phyloP scores from a whole-genome alignment of 441 rosid species.

The Brassica hybrid region DNA sequence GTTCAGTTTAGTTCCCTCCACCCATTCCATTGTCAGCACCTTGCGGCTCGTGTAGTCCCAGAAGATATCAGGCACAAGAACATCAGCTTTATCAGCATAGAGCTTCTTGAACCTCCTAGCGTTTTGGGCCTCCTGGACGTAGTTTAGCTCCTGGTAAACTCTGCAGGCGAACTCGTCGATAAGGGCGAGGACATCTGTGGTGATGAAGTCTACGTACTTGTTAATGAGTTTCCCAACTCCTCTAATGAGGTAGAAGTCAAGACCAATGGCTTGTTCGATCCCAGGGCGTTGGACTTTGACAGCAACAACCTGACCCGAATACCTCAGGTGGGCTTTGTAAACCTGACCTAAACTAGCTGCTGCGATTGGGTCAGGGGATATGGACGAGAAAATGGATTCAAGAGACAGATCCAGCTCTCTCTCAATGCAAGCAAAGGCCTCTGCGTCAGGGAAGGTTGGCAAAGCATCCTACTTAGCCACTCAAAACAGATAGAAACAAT shows the following conservation, averaged over 20 bases:
- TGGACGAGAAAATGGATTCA: constrained; percentile 68
- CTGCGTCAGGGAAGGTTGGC: constrained; percentile 93
- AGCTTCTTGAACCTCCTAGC: constrained; percentile 87
- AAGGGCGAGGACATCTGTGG: constrained; percentile 77
- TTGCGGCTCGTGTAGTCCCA: constrained; percentile 93
- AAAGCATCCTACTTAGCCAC: constrained; percentile 69
- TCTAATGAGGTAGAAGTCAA: constrained; percentile 88
- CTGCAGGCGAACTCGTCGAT: constrained; percentile 85
- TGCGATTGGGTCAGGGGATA: constrained; percentile 86
- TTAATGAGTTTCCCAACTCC: constrained; percentile 71
- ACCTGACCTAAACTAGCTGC: constrained; percentile 99
- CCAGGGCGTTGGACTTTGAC: constrained; percentile 94
- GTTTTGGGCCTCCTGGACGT: constrained; percentile 96
- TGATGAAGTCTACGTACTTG: constrained; percentile 70
- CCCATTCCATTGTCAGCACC: constrained; percentile 98
- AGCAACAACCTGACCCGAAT: constrained; percentile 71
- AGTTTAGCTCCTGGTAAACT: constrained; percentile 94
- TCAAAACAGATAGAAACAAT: constrained; percentile 16
- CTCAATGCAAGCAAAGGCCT: constrained; percentile 90
- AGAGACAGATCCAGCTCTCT: constrained; percentile 75
- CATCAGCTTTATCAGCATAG: constrained; percentile 88
- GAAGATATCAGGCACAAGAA: constrained; percentile 90
- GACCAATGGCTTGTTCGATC: constrained; percentile 87
- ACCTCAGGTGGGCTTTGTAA: constrained; percentile 84
- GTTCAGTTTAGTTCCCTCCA: constrained; percentile 84